Conservation (phyloP, 495 filamentous ascomycete species). For the Aspergillus bridgeri region DNA sequence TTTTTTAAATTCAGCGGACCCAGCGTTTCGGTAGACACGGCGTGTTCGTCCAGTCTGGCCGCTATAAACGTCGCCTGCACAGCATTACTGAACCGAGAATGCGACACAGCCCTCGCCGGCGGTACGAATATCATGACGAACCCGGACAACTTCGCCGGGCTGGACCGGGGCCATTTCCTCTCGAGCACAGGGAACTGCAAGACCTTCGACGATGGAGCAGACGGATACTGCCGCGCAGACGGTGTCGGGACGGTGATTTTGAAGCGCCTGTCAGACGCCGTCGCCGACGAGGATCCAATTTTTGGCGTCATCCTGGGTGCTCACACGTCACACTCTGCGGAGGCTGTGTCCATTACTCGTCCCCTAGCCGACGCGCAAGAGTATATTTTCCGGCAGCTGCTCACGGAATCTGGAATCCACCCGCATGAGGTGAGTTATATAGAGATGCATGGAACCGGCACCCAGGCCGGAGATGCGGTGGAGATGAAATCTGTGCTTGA, state of each 20-base stretch:
- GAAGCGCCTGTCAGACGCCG: conserved; percentile 69
- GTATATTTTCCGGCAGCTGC: conserved; percentile 57
- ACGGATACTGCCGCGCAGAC: not conserved
- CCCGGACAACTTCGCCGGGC: not conserved
- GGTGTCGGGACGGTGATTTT: conserved; percentile 65
- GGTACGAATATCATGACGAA: not conserved
- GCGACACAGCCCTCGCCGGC: not conserved
- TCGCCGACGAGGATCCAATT: conserved; percentile 66
- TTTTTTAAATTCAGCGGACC: not conserved
- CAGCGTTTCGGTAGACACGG: not conserved
- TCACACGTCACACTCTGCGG: conserved; percentile 69
- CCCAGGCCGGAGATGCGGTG: conserved; percentile 71
- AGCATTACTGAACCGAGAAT: not conserved
- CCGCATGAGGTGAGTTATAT: conserved; percentile 73
- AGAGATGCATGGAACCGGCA: conserved; percentile 86
- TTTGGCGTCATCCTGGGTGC: conserved; percentile 61
- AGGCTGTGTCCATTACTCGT: conserved; percentile 77
- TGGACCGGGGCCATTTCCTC: not conserved
- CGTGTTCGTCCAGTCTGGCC: not conserved
- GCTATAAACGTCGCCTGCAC: not conserved
- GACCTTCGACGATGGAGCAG: not conserved
- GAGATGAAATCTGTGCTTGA: conserved; percentile 74
- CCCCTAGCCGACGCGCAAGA: conserved; percentile 69
- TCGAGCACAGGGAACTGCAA: not conserved
- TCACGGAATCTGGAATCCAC: conserved; percentile 62